Base-by-base conservation (phyloP, 1,139 yeast genomes). In the Dujonia santamariae region DNA sequence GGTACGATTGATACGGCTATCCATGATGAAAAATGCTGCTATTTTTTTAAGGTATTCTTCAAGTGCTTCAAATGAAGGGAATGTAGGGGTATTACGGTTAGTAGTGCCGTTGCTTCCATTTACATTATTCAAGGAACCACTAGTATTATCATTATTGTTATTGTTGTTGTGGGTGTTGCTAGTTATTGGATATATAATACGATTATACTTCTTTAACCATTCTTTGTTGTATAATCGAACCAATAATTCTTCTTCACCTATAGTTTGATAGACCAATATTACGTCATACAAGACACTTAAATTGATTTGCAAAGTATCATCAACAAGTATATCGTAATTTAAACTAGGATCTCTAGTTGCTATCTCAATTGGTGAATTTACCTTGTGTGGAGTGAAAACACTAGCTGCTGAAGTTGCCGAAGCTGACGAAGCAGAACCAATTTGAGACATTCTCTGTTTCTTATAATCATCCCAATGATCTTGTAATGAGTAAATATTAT, bases 301-400 rank as follows among this genome's bases (percentile, higher is more conserved):
- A 38, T 81, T 80, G 21, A 84, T 67, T 15, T 66, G 64, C 18
- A 78, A 54, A 9, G 58, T 54, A 7, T 61, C 57, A 39, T 75
- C 77, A 4, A 65, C 55, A 28, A 78, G 59, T 0, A 79, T 63
- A 42, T 73, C 67, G 39, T 72, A 66, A 39, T 64, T 58, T 23
- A 62, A 48, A 16, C 63, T 59, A 0, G 82, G 72, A 39, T 78
- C 80, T 46, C 95, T 66, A 54, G 84, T 67, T 4, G 88, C 77
- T 11, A 79, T 58, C 55, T 90, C 97, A 6, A 88, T 86, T 0
- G 96, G 87, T 0, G 96, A 85, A 53, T 88, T 88, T 43, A 90
- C 75, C 48, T 82, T 81, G 53, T 78, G 88, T 14, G 75, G 69
- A 9, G 67, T 58, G 38, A 85, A 69, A 14, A 74, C 52, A 3